Percentiles rank a stretch among this genome's conserved stretches.
Conservation (phyloP, 1,284 basidiomycete genomes). For the Neolentinus lepideus region DNA sequence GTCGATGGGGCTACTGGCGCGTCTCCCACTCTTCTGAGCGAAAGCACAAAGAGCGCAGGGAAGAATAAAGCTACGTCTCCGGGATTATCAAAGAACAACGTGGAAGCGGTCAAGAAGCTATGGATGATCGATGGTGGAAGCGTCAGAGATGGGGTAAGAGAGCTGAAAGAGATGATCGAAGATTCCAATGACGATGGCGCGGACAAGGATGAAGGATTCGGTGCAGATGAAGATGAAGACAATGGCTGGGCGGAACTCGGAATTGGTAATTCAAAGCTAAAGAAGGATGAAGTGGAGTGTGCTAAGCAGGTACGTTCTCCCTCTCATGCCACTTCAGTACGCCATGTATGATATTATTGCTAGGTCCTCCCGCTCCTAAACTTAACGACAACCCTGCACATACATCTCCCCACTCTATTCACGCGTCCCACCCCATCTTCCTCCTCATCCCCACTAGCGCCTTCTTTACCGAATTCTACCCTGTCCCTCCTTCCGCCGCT, state of each 20-base stretch:
- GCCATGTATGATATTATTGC: background rate
- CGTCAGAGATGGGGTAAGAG: conserved; percentile 53
- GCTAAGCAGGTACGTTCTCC: conserved; percentile 38
- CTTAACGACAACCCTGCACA: conserved; percentile 53
- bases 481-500: conserved; percentile 44
- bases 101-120: conserved; percentile 46
- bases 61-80: conserved; percentile 11
- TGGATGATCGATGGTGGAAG: conserved; percentile 52
- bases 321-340: background rate
- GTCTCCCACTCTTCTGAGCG: background rate
- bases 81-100: conserved; percentile 50
- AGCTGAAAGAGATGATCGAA: conserved; percentile 50
- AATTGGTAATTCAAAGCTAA: conserved; percentile 33
- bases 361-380: conserved; percentile 55
- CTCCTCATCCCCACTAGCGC: conserved; percentile 12
- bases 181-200: conserved; percentile 20
- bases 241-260: conserved; percentile 68
- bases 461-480: conserved; percentile 7
- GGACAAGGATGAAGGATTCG: conserved; percentile 18
- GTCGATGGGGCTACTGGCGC: conserved; percentile 42
- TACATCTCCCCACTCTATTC: conserved; percentile 46
- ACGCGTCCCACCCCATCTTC: conserved; percentile 26
- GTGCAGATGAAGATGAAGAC: conserved; percentile 29
- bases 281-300: conserved; percentile 35
- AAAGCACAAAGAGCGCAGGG: background rate